These are phyloP conservation scores for Acanthamoeba divionensis DNA, from an alignment of 208 protist species.

Conservation along the genomic window DNA sequence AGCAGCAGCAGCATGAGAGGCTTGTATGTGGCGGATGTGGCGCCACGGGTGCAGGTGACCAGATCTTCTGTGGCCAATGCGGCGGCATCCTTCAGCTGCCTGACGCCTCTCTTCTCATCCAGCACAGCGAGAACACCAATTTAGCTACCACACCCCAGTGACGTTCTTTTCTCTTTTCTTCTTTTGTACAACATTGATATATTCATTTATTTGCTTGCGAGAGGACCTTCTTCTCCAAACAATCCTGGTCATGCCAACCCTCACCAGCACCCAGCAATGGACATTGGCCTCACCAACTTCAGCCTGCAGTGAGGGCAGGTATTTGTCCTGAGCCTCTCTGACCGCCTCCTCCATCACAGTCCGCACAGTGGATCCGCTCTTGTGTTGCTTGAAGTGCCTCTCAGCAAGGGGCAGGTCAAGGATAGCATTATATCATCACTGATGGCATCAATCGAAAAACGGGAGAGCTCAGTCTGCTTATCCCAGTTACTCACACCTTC, in stretches of 20 bases:
- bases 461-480: not conserved
- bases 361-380: not conserved
- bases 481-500: not conserved
- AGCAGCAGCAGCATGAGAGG: too few species aligned
- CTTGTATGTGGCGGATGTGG: too few species aligned
- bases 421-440: not conserved
- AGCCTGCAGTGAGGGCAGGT: not conserved
- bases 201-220: not conserved
- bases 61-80: too few species aligned
- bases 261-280: constrained; percentile 35
- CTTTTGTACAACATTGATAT: not conserved
- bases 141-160: not conserved
- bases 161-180: not conserved
- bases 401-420: not conserved
- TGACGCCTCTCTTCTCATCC: too few species aligned
- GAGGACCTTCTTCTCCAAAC: not conserved
- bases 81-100: too few species aligned
- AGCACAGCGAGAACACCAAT: not conserved
- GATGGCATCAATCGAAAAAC: not conserved
- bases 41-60: too few species aligned
- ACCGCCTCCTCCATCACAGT: constrained; percentile 18
- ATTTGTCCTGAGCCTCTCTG: constrained; percentile 11
- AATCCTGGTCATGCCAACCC: constrained; percentile 15
- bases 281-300: constrained; percentile 21
- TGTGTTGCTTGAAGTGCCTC: not conserved